Percentiles rank a stretch among this genome's conserved stretches.
These are phyloP conservation scores for Clonostachys byssicola DNA, from an alignment of 2,329 filamentous ascomycete species.

Conservation along the genomic window DNA sequence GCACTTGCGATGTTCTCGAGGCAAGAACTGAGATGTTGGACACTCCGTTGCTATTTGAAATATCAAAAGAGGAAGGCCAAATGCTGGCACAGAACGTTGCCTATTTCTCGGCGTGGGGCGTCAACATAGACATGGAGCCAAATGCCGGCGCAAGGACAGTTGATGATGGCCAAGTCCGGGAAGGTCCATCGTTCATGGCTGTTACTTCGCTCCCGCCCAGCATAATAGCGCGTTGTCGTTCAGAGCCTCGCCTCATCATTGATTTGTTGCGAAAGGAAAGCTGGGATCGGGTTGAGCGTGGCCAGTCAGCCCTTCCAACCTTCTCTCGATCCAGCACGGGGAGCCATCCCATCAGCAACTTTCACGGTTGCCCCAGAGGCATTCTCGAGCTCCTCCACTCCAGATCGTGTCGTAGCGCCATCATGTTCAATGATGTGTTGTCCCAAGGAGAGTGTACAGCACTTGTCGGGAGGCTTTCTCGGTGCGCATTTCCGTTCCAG, in stretches of 20 bases:
- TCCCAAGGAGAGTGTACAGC: constrained; percentile 49
- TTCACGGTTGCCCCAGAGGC: constrained; percentile 68
- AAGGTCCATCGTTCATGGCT: constrained; percentile 23
- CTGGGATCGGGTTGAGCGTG: constrained; percentile 58
- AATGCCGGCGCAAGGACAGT: neutral
- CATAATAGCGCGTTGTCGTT: constrained; percentile 71
- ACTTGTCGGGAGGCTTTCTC: constrained; percentile 52
- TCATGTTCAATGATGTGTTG: constrained; percentile 81
- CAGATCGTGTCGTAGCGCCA: constrained; percentile 70
- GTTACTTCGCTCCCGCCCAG: constrained; percentile 62
- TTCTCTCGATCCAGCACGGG: constrained; percentile 3
- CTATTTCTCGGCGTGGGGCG: constrained; percentile 71
- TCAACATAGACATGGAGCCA: constrained; percentile 48
- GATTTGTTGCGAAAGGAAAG: constrained; percentile 71
- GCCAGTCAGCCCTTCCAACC: neutral
- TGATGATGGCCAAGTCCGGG: neutral
- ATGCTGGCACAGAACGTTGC: constrained; percentile 49
- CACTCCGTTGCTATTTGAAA: constrained; percentile 59
- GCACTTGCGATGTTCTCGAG: neutral
- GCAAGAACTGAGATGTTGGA: constrained; percentile 31
- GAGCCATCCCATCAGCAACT: constrained; percentile 52
- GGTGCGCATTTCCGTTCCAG: constrained; percentile 72
- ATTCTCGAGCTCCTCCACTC: constrained; percentile 76
- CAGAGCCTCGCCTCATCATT: constrained; percentile 67
- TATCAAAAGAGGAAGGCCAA: constrained; percentile 54